Evolutionary conservation across 345 rosid genomes (phyloP).

Genomic region (Citrus sinensis): DVS_A1.0 CM039163.1:9101501-9102000

Average conservation of each 20-base stretch:
- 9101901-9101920: not conserved
- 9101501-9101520: constrained; percentile 70
- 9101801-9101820: not conserved
- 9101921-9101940: not conserved
- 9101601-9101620: not conserved
- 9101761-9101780: not conserved
- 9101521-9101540: constrained; percentile 7
- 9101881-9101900: not conserved
- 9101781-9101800: not conserved
- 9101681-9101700: not conserved
- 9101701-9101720: not conserved
- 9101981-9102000: not conserved
- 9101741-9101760: not conserved
- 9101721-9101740: not conserved
- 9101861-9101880: not conserved
- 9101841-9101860: not conserved
- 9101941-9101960: not conserved
- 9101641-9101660: not conserved
- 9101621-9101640: not conserved
- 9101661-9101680: not conserved
- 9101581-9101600: not conserved
- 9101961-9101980: not conserved
- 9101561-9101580: not conserved
- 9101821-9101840: no score
- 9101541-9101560: not conserved